Evolutionary conservation across 2,329 filamentous ascomycete genomes (phyloP).

Genomic region (Dothidotthia symphoricarpi): DNA sequence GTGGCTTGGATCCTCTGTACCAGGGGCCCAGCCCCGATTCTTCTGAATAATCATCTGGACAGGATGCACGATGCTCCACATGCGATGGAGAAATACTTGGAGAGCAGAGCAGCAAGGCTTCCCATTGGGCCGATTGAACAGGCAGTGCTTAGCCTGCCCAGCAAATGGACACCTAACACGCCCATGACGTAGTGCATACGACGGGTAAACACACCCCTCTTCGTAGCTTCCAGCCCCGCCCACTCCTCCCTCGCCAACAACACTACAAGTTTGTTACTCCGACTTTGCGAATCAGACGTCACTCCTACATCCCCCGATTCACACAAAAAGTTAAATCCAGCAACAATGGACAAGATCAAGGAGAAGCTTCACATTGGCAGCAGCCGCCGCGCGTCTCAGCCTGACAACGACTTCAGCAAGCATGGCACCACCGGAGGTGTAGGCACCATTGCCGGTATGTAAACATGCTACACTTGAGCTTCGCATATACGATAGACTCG

Average conservation of each 20-base stretch:
- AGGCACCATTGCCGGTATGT: conserved; percentile 22
- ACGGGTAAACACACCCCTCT: background rate
- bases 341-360: conserved; percentile 38
- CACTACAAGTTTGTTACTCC: no score
- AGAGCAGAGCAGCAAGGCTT: no score
- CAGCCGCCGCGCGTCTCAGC: conserved; percentile 32
- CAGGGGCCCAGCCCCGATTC: no score
- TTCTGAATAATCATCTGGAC: no score
- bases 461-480: background rate
- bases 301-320: background rate
- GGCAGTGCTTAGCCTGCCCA: no score
- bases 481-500: no score
- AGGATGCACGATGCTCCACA: no score
- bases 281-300: no score
- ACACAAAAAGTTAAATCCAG: background rate
- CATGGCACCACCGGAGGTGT: conserved; percentile 16
- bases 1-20: no score
- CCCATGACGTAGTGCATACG: conserved; percentile 7
- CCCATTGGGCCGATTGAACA: no score
- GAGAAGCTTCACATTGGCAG: conserved; percentile 38
- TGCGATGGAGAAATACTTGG: no score
- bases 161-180: no score
- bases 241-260: conserved; percentile 2
- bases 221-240: background rate
- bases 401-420: conserved; percentile 17